These are phyloP conservation scores for Plantago rigida DNA, from an alignment of 305 asterid species.

Conservation along the genomic window DNA sequence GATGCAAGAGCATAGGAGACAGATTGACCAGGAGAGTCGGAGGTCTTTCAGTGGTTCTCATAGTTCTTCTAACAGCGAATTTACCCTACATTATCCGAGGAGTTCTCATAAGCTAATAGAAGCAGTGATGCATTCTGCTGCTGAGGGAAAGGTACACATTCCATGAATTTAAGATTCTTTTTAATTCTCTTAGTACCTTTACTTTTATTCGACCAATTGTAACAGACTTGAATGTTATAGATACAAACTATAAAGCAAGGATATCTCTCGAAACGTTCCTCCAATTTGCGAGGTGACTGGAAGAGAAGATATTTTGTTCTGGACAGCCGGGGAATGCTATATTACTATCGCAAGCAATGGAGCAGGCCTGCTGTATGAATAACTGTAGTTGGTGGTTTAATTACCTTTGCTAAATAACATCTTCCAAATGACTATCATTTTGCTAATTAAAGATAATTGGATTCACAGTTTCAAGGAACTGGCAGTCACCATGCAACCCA, in stretches of 20 bases:
- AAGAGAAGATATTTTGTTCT: constrained; percentile 66
- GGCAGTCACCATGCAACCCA: constrained; percentile 34
- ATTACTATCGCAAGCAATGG: constrained; percentile 61
- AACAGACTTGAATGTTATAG: constrained; percentile 66
- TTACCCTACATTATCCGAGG: constrained; percentile 43
- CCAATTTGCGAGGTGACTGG: constrained; percentile 70
- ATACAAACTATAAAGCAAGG: constrained; percentile 87
- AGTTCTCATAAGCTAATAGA: constrained; percentile 68
- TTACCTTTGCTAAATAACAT: too few species aligned
- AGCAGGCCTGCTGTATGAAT: constrained; percentile 44
- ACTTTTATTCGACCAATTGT: constrained; percentile 25
- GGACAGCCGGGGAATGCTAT: constrained; percentile 56
- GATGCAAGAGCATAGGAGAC: constrained; percentile 66
- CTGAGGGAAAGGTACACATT: constrained; percentile 71
- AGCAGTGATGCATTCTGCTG: constrained; percentile 70
- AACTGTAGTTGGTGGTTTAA: background rate
- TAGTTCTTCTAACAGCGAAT: constrained; percentile 43
- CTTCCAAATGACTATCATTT: constrained; percentile 12
- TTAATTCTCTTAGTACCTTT: constrained; percentile 3
- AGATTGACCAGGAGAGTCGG: constrained; percentile 55
- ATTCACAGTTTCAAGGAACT: constrained; percentile 42
- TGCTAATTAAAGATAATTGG: constrained; percentile 24
- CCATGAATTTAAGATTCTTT: constrained; percentile 12
- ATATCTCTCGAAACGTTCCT: constrained; percentile 70
- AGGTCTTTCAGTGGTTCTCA: constrained; percentile 41